Evolutionary conservation across 164 flowering plant species (phyloP), one percentile per base, ranked within the genome.

Genomic region (Buxus sempervirens): DNA sequence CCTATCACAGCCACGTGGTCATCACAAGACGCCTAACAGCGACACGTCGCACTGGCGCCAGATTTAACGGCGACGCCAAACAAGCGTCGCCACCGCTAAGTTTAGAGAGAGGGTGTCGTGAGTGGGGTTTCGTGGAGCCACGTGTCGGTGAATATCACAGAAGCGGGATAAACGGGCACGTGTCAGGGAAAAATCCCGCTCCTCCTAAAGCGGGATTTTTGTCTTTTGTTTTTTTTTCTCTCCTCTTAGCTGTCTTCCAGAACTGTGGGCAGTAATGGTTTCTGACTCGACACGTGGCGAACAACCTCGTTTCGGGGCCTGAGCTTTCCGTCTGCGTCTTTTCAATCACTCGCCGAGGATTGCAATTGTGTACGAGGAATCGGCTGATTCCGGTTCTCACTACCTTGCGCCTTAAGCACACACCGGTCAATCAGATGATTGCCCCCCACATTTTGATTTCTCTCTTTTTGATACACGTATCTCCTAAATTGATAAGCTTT

Each of bases 221-320:
- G 12, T 55, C 12, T 72, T 71, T 72, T 68, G 75, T 61, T 58
- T 9, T 20, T 55, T 45, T 72, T 71, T 72, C 67, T 65, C 71
- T 62, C 71, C 0, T 67, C 65, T 77, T 58, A 77, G 74, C 79
- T 77, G 79, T 73, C 59, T 20, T 73, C 74, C 74, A 66, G 68
- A 68, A 66, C 49, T 61, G 36, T 66, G 62, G 75, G 36, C 51
- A 1, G 63, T 48, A 45, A 51, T 14, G 12, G 26, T 21, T 38
- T 41, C 13, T 12, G 23, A 1, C 32, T 28, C n/a, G 78, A 75
- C 78, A 75, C 75, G 75, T 75, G 72, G 65, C 51, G 14, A 20
- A 24, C 49, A 36, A 28, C 18, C 51, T 45, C 51, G 38, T 32
- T 32, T 7, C 38, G 3, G 38, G 7, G 38, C 7, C 38, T 7